Conservation (phyloP, 169 alveolate genomes). For the Plasmodium reichenowi region DNA sequence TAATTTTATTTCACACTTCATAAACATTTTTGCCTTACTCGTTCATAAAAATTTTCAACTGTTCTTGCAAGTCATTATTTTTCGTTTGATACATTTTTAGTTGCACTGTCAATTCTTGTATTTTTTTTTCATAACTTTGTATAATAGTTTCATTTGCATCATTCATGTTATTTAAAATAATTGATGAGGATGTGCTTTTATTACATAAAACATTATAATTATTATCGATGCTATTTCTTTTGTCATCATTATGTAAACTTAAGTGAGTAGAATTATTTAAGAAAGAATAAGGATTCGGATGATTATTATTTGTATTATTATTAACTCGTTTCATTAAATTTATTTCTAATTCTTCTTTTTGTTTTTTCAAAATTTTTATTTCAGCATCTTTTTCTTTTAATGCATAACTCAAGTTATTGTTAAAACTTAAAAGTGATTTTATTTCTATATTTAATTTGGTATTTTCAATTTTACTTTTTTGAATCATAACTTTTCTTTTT, state of each 20-base stretch:
- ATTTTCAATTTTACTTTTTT: conserved; percentile 69
- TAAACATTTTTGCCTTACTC: conserved; percentile 9
- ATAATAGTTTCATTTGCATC: conserved; percentile 7
- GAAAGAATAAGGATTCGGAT: conserved; percentile 4
- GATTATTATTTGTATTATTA: conserved; percentile 13
- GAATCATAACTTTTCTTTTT: conserved; percentile 49
- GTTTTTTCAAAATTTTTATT: conserved; percentile 54
- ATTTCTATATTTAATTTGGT: conserved; percentile 56
- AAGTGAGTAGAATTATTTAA: conserved; percentile 4
- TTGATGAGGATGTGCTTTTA: background rate
- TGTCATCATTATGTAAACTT: background rate
- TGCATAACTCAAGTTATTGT: conserved; percentile 63
- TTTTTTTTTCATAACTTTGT: conserved; percentile 52
- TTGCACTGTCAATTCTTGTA: conserved; percentile 37
- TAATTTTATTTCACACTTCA: too few relatives aligned
- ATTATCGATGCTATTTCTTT: background rate
- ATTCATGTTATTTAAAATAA: background rate
- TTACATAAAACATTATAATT: conserved; percentile 2
- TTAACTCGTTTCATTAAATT: conserved; percentile 45
- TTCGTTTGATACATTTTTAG: conserved; percentile 65
- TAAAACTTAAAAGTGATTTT: conserved; percentile 58
- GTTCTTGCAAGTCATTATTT: conserved; percentile 73
- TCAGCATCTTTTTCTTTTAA: conserved; percentile 75
- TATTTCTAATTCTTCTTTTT: conserved; percentile 66
- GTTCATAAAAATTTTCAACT: conserved; percentile 61